A percentile compares a stretch with the other conserved stretches of the same genome.
Evolutionary conservation across 2,329 filamentous ascomycete genomes (phyloP).

Genomic region (Sclerotinia borealis): DNA sequence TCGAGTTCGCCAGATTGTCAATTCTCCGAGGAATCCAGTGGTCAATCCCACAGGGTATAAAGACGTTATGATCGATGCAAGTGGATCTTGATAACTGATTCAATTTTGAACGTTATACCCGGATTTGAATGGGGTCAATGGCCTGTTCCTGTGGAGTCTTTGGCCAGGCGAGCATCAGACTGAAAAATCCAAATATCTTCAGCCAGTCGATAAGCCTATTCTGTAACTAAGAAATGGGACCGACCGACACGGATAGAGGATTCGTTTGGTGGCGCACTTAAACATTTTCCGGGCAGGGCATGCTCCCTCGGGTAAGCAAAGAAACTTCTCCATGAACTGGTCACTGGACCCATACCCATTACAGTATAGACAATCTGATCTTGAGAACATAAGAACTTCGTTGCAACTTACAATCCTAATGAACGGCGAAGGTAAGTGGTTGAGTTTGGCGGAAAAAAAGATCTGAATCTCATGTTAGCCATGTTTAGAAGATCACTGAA

Average conservation of each 20-base stretch:
- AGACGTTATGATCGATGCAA: slow-evolving; percentile 20
- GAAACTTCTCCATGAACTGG: background rate
- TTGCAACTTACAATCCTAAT: slow-evolving; percentile 3
- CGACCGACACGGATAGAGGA: slow-evolving; percentile 15
- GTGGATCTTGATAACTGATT: slow-evolving; percentile 8
- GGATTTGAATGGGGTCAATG: background rate
- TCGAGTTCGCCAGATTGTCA: slow-evolving; percentile 7
- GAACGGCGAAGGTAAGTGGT: background rate
- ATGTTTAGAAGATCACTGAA: background rate
- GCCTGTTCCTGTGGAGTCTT: background rate
- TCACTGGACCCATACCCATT: background rate
- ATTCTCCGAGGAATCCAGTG: slow-evolving; percentile 19
- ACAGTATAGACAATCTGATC: background rate
- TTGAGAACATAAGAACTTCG: background rate
- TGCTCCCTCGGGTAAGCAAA: background rate
- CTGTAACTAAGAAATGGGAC: slow-evolving; percentile 20
- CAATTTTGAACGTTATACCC: background rate
- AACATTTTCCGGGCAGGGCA: slow-evolving; percentile 12
- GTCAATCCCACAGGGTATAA: slow-evolving; percentile 17
- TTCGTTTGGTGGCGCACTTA: slow-evolving; percentile 14
- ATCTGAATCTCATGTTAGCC: slow-evolving; percentile 2
- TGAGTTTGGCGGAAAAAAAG: background rate
- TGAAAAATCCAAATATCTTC: slow-evolving; percentile 13
- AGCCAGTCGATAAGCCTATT: slow-evolving; percentile 18
- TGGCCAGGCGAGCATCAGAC: slow-evolving; percentile 18